Evolutionary conservation across 176 grass and related monocot genomes (phyloP).

Genomic region (Dactylis glomerata): DNA sequence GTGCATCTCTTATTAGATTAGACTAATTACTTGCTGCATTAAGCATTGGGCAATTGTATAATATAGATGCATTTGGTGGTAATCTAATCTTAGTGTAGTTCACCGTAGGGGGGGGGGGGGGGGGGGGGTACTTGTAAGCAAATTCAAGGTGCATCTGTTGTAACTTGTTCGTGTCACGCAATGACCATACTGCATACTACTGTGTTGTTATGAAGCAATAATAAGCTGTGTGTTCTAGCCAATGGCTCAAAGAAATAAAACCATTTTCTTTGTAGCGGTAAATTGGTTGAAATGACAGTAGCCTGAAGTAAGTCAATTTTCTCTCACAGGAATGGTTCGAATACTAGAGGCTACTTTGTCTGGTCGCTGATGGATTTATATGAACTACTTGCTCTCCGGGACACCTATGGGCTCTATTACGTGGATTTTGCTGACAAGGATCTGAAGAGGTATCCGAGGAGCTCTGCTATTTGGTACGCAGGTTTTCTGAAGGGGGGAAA

Average conservation of each 20-base stretch:
- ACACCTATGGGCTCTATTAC: slow-evolving; percentile 32
- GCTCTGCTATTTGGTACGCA: slow-evolving; percentile 30
- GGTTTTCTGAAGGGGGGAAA: slow-evolving; percentile 29
- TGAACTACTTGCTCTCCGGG: slow-evolving; percentile 13
- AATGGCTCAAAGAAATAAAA: background rate
- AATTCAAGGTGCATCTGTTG: background rate
- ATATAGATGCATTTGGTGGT: background rate
- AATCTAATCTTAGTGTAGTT: background rate
- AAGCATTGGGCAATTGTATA: background rate
- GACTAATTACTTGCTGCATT: background rate
- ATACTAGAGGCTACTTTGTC: slow-evolving; percentile 35
- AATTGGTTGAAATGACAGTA: background rate
- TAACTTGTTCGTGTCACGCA: background rate
- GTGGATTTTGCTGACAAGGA: slow-evolving; percentile 38
- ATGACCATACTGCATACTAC: background rate
- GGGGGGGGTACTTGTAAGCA: background rate
- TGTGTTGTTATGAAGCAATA: background rate
- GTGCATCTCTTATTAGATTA: background rate
- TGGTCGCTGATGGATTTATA: slow-evolving; percentile 40
- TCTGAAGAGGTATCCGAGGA: slow-evolving; percentile 22
- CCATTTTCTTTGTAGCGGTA: background rate
- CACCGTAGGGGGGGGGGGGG: too few species aligned
- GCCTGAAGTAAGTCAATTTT: background rate
- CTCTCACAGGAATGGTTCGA: slow-evolving; percentile 28
- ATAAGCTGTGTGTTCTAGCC: background rate